phyloP scores from a whole-genome alignment of 164 flowering plant species.

The Magnolia changhungtana region DNA sequence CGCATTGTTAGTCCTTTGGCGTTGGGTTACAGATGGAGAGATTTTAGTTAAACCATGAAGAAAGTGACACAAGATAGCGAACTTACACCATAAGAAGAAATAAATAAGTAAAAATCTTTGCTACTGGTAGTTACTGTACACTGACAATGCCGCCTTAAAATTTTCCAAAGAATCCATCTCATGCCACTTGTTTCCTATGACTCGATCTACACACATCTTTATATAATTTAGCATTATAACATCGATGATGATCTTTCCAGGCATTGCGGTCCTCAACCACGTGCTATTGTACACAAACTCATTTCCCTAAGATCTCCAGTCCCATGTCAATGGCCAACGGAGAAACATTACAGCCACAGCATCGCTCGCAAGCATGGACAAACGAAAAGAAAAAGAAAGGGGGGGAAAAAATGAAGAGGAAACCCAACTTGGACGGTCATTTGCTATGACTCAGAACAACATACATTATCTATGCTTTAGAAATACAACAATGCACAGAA shows the following conservation, averaged over 20 bases:
- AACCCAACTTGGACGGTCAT: background rate
- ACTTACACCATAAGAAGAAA: background rate
- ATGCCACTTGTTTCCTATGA: background rate
- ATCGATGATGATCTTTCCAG: slow-evolving; percentile 1
- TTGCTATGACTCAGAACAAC: slow-evolving; percentile 4
- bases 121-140: background rate
- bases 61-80: no score
- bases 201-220: background rate
- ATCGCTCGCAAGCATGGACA: background rate
- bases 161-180: background rate
- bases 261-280: background rate
- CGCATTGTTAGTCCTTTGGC: no score
- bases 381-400: background rate
- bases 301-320: background rate
- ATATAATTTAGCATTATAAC: slow-evolving; percentile 6
- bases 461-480: background rate
- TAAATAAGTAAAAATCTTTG: background rate
- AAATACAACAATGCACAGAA: slow-evolving; percentile 1
- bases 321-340: background rate
- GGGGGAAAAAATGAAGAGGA: background rate
- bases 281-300: slow-evolving; percentile 11
- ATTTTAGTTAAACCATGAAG: no score
- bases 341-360: background rate
- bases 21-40: no score
- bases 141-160: background rate